phyloP scores from a whole-genome alignment of 1,139 yeast species.

The Saccharomyces hybrid region DNA sequence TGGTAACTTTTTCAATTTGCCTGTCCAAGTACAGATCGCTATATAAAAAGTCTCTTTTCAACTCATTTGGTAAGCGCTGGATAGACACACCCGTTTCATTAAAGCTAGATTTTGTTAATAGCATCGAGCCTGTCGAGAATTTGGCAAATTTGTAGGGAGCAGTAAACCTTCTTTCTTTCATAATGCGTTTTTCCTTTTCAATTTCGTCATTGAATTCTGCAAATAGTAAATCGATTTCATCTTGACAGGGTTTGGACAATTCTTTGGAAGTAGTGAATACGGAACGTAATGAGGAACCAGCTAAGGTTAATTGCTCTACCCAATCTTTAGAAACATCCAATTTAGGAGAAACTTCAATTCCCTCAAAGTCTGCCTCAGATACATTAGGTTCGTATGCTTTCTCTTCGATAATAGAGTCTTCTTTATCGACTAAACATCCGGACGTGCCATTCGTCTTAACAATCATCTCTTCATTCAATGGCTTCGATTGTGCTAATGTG shows the following conservation, averaged over 20 bases:
- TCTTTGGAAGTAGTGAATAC: conserved; percentile 34
- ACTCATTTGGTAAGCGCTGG: neutral
- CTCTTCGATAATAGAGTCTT: conserved; percentile 36
- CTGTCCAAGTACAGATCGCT: conserved; percentile 13
- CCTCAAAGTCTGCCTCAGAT: conserved; percentile 38
- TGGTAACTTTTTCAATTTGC: conserved; percentile 12
- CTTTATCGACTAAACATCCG: neutral
- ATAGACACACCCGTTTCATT: conserved; percentile 8
- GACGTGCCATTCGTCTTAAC: neutral
- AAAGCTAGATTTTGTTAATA: conserved; percentile 14
- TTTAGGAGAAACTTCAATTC: conserved; percentile 35
- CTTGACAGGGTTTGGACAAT: conserved; percentile 18
- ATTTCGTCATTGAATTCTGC: conserved; percentile 39
- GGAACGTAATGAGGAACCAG: conserved; percentile 46
- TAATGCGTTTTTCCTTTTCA: conserved; percentile 24
- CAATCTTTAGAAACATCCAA: conserved; percentile 52
- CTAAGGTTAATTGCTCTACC: conserved; percentile 53
- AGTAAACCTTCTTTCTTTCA: conserved; percentile 24
- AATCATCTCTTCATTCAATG: neutral
- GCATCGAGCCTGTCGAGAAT: conserved; percentile 20
- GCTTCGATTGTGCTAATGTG: neutral
- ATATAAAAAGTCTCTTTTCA: conserved; percentile 4
- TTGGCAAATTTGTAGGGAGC: conserved; percentile 21
- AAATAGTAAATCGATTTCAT: conserved; percentile 41
- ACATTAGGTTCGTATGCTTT: conserved; percentile 63